Evolutionary conservation across 78 protist species (phyloP).

Genomic region (Chrysochromulina parva): DNA sequence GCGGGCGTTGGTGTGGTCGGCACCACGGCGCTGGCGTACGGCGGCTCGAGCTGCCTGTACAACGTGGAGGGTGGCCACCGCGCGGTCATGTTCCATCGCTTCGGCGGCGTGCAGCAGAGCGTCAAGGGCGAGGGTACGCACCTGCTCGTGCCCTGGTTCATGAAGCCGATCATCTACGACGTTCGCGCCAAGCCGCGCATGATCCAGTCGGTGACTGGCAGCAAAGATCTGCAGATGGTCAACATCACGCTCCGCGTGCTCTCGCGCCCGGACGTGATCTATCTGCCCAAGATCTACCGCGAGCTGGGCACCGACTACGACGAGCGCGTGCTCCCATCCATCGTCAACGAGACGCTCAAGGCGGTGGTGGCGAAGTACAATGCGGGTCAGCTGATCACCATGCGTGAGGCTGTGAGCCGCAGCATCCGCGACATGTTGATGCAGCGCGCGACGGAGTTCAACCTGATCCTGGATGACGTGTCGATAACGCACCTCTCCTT

Average conservation of each 20-base stretch:
- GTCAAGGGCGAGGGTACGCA: constrained; percentile 57
- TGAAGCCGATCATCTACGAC: constrained; percentile 57
- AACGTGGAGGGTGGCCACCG: constrained; percentile 74
- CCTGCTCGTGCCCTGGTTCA: constrained; percentile 55
- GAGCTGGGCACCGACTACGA: constrained; percentile 73
- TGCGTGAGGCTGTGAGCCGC: constrained; percentile 69
- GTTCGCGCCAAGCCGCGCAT: constrained; percentile 65
- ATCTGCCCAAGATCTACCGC: constrained; percentile 58
- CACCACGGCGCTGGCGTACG: neutral
- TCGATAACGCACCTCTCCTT: constrained; percentile 80
- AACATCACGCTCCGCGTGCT: constrained; percentile 75
- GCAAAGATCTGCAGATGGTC: constrained; percentile 75
- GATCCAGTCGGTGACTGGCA: constrained; percentile 65
- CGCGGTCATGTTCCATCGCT: constrained; percentile 68
- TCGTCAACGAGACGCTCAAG: constrained; percentile 92
- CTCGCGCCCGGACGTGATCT: constrained; percentile 49
- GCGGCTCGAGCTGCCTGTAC: neutral
- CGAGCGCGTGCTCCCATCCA: constrained; percentile 80
- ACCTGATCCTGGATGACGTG: constrained; percentile 88
- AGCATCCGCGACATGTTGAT: constrained; percentile 16
- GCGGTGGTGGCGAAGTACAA: constrained; percentile 85
- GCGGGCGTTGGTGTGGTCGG: neutral
- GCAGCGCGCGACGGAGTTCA: constrained; percentile 85
- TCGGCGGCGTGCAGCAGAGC: constrained; percentile 43
- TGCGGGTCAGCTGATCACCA: constrained; percentile 92